A percentile compares a stretch with the other conserved stretches of the same genome.
phyloP scores from a whole-genome alignment of 306 rosid species.

The Quercus variabilis region DNA sequence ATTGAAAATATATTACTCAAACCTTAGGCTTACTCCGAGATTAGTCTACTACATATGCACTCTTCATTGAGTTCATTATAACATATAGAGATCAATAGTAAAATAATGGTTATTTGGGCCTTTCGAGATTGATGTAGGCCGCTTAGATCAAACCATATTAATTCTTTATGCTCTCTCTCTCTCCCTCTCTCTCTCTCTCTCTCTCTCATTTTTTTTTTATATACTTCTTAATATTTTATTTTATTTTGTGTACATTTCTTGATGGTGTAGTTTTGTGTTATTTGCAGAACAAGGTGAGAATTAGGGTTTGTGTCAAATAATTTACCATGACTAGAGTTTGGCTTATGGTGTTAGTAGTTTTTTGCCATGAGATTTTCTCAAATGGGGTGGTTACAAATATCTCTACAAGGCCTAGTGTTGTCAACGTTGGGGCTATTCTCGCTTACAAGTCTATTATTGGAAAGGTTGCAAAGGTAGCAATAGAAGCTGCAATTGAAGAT shows the following conservation, averaged over 20 bases:
- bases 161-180: too few relatives aligned
- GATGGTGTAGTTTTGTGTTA: slow-evolving; percentile 19
- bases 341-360: slow-evolving; percentile 40
- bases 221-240: too few relatives aligned
- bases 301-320: slow-evolving; percentile 17
- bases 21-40: too few relatives aligned
- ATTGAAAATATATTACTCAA: too few relatives aligned
- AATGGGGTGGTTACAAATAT: slow-evolving; percentile 33
- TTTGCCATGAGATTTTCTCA: slow-evolving; percentile 38
- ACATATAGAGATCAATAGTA: too few relatives aligned
- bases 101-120: too few relatives aligned
- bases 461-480: slow-evolving; percentile 50
- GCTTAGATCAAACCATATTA: too few relatives aligned
- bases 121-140: too few relatives aligned
- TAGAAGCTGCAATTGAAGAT: slow-evolving; percentile 65
- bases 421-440: slow-evolving; percentile 67
- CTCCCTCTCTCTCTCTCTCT: too few relatives aligned
- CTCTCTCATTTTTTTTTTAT: too few relatives aligned
- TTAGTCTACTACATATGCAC: too few relatives aligned
- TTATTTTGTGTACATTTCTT: not conserved
- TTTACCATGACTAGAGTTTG: slow-evolving; percentile 48
- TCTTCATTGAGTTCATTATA: too few relatives aligned
- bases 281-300: slow-evolving; percentile 26
- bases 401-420: slow-evolving; percentile 49
- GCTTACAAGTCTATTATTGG: slow-evolving; percentile 52